Evolutionary conservation across 176 grass and related monocot genomes (phyloP).

Genomic region (Rhynchospora tenuis): DNA sequence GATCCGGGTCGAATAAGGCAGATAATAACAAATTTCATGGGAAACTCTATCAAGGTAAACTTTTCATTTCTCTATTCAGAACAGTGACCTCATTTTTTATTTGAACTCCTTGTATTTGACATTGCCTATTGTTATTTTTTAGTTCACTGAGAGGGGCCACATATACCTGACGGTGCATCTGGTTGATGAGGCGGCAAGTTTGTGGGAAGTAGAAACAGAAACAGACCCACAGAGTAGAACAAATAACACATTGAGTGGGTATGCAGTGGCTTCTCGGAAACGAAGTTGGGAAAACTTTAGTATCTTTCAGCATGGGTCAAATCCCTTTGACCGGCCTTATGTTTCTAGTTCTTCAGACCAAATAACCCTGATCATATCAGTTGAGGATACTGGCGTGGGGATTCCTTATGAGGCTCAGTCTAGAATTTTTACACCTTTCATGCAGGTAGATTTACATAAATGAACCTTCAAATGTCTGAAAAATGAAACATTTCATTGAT

Average conservation of each 20-base stretch:
- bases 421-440: slow-evolving; percentile 84
- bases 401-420: slow-evolving; percentile 87
- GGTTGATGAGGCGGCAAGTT: slow-evolving; percentile 50
- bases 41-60: slow-evolving; percentile 95
- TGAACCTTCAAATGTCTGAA: background rate
- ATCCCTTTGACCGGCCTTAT: slow-evolving; percentile 44
- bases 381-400: slow-evolving; percentile 94
- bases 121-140: slow-evolving; percentile 24
- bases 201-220: slow-evolving; percentile 48
- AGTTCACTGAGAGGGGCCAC: slow-evolving; percentile 95
- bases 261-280: slow-evolving; percentile 46
- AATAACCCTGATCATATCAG: slow-evolving; percentile 82
- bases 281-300: slow-evolving; percentile 66
- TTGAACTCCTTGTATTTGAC: slow-evolving; percentile 21
- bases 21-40: slow-evolving; percentile 97
- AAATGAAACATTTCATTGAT: background rate
- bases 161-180: slow-evolving; percentile 97
- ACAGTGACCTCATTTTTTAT: slow-evolving; percentile 8
- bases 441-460: slow-evolving; percentile 50
- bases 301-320: slow-evolving; percentile 38
- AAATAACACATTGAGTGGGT: slow-evolving; percentile 67
- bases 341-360: slow-evolving; percentile 40
- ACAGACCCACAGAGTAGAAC: slow-evolving; percentile 22
- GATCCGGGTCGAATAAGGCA: slow-evolving; percentile 87
- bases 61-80: slow-evolving; percentile 5